phyloP scores from a whole-genome alignment of 768 basidiomycete species.

The Boletus fagicola region DNA sequence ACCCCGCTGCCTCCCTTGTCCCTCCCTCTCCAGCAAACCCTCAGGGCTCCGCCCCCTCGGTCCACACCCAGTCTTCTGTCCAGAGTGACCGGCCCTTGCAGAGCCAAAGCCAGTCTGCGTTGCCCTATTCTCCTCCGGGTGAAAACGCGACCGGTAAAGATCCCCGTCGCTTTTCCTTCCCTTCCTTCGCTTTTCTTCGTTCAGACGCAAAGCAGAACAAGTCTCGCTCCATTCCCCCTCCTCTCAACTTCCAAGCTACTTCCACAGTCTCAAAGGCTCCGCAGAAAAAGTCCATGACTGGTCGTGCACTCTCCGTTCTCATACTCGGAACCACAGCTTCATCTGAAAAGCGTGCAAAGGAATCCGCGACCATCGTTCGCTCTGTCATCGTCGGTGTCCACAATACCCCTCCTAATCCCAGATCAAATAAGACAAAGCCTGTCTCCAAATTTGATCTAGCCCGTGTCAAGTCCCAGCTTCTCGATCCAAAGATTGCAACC shows the following conservation, averaged over 20 bases:
- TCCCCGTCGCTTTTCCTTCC: constrained; percentile 49
- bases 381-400: constrained; percentile 64
- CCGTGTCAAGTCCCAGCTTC: constrained; percentile 66
- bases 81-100: constrained; percentile 22
- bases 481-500: constrained; percentile 64
- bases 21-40: constrained; percentile 15
- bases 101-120: constrained; percentile 28
- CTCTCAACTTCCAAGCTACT: constrained; percentile 24
- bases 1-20: constrained; percentile 16
- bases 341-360: constrained; percentile 59
- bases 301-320: constrained; percentile 33
- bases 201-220: constrained; percentile 31
- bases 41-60: constrained; percentile 4
- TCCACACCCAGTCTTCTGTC: constrained; percentile 16
- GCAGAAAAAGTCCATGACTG: constrained; percentile 39
- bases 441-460: constrained; percentile 52
- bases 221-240: constrained; percentile 10
- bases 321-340: constrained; percentile 32
- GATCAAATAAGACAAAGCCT: constrained; percentile 38
- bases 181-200: constrained; percentile 43
- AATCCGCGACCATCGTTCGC: constrained; percentile 62
- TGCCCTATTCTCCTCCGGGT: constrained; percentile 21
- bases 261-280: constrained; percentile 37
- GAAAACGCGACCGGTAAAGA: constrained; percentile 22
- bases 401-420: constrained; percentile 28